Evolutionary conservation across 306 rosid species (phyloP), one percentile per base, ranked within the genome.

Genomic region (Quillaja saponaria): DNA sequence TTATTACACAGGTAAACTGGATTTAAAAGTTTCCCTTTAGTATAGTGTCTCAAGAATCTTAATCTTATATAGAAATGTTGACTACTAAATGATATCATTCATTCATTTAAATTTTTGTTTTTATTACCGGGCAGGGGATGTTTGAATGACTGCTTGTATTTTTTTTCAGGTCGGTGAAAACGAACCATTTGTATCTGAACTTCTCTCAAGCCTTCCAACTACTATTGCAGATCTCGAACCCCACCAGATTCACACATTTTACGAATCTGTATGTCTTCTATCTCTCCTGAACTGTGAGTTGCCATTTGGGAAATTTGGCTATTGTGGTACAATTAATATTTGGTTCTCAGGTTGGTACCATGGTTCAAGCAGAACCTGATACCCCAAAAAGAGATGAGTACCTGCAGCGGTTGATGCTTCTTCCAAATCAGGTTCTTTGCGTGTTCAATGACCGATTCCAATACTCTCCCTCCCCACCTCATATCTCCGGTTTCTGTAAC

Each of bases 281-380:
- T 39, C 50, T 53, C 20, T 10, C 13, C 17, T 13, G n/a, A 25
- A 7, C 8, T 56, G 53, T 59, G 58, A 15, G 62, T 52, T 33
- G 39, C 13, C 50, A 6, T 52, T 19, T 49, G 45, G 56, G 13
- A 13, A 18, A 41, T 42, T 34, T n/a, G 19, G 13, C 18, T 54
- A 7, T 58, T 49, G 34, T 7, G 17, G 15, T 39, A 42, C 58
- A 15, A 13, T n/a, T 25, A 21, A 49, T 21, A 15, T 58, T 68
- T 16, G 40, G 7, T 49, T 47, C 15, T 67, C 66, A 94, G 99
- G 99, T 94, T 54, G 97, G 82, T 63, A 82, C 89, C 55, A 94
- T 94, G 99, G 83, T 89, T 81, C 99, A 89, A 71, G 99, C 97
- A 10, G 99, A 94, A 73, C 59, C 96, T 41, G 99, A 94, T 73